Evolutionary conservation across 164 flowering plant species (phyloP).

Genomic region (grape (Vitis vinifera)): ASM3070453v1 NC_081812.1:18305501-18306000

Average conservation of each 20-base stretch:
- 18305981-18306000: not conserved
- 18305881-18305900: no score
- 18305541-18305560: slow-evolving; percentile 90
- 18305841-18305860: not conserved
- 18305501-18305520: slow-evolving; percentile 24
- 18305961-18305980: slow-evolving; percentile 33
- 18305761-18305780: no score
- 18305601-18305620: slow-evolving; percentile 94
- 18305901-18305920: slow-evolving; percentile 97
- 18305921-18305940: slow-evolving; percentile 96
- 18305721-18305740: not conserved
- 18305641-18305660: slow-evolving; percentile 74
- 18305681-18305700: no score
- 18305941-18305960: slow-evolving; percentile 76
- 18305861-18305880: slow-evolving; percentile 10
- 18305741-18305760: no score
- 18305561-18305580: slow-evolving; percentile 88
- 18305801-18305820: no score
- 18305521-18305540: slow-evolving; percentile 94
- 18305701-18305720: no score
- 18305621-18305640: slow-evolving; percentile 86
- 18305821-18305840: not conserved
- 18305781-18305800: no score
- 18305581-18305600: slow-evolving; percentile 83
- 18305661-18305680: not conserved